A percentile compares a stretch with the other conserved stretches of the same genome.
Evolutionary conservation across 495 filamentous ascomycete genomes (phyloP).

Genomic region (Penicillium odoratum): DNA sequence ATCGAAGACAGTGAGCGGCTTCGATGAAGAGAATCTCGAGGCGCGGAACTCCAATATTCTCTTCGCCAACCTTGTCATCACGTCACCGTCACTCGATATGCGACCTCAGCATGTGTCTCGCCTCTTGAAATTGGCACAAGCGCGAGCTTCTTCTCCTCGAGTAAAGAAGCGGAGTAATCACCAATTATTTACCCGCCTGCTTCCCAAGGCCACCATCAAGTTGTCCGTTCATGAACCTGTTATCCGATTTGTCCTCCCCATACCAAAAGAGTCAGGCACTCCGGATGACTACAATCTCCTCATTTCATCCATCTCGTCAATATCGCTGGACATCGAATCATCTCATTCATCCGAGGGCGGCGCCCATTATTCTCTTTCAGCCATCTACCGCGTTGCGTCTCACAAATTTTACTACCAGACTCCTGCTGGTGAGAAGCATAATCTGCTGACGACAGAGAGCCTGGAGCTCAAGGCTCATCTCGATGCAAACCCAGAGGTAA

Average conservation of each 20-base stretch:
- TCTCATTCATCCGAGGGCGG: constrained; percentile 87
- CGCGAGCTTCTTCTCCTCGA: constrained; percentile 52
- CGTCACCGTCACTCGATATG: constrained; percentile 93
- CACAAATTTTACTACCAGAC: constrained; percentile 97
- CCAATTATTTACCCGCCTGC: constrained; percentile 79
- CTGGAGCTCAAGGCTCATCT: constrained; percentile 84
- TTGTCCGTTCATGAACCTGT: constrained; percentile 96
- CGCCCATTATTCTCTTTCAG: constrained; percentile 79
- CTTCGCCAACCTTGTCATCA: constrained; percentile 93
- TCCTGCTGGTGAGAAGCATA: constrained; percentile 72
- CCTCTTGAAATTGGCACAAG: constrained; percentile 70
- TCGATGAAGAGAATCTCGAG: constrained; percentile 69
- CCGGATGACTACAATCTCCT: constrained; percentile 84
- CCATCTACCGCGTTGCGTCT: constrained; percentile 77
- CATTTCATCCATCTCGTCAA: constrained; percentile 88
- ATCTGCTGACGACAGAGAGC: constrained; percentile 80
- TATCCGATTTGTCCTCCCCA: constrained; percentile 80
- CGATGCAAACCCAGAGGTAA: constrained; percentile 81
- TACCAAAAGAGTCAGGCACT: constrained; percentile 59
- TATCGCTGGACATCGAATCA: constrained; percentile 89
- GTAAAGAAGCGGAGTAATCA: constrained; percentile 51
- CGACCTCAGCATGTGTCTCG: constrained; percentile 90
- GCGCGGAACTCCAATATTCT: constrained; percentile 95
- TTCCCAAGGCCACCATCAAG: constrained; percentile 94
- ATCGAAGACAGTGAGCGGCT: constrained; percentile 85